These are phyloP conservation scores for Aspergillus unguis DNA, from an alignment of 2,329 filamentous ascomycete species.

Conservation along the genomic window DNA sequence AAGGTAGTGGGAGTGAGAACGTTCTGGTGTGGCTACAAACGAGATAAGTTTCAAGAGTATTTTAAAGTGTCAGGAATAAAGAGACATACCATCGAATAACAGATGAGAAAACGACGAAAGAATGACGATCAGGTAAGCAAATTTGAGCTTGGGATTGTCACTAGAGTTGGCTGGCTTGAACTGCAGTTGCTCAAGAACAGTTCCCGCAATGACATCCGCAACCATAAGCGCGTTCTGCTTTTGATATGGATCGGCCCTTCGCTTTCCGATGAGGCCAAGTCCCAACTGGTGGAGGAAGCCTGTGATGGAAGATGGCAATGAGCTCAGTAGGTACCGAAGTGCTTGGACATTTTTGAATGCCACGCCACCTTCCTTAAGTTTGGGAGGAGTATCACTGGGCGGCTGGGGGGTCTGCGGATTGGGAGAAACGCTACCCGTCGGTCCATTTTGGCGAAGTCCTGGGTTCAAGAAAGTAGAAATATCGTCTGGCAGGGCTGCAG, in stretches of 20 bases:
- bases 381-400: constrained; percentile 20
- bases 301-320: constrained; percentile 74
- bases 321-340: constrained; percentile 71
- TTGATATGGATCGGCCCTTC: constrained; percentile 63
- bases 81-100: constrained; percentile 63
- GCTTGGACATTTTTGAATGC: constrained; percentile 73
- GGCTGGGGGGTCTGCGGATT: constrained; percentile 18
- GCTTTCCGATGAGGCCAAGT: constrained; percentile 72
- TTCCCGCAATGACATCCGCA: constrained; percentile 67
- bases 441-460: constrained; percentile 26
- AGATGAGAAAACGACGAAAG: constrained; percentile 74
- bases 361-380: constrained; percentile 30
- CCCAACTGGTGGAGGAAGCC: constrained; percentile 83
- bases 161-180: constrained; percentile 44
- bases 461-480: constrained; percentile 20
- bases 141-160: constrained; percentile 59
- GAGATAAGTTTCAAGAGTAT: constrained; percentile 1
- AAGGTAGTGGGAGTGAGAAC: constrained; percentile 52
- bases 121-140: constrained; percentile 78
- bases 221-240: constrained; percentile 61
- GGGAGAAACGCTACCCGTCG: constrained; percentile 16
- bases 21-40: constrained; percentile 41
- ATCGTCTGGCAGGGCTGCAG: constrained; percentile 24
- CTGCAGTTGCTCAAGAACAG: constrained; percentile 66
- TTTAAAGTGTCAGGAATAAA: background rate